phyloP scores from a whole-genome alignment of 2,329 filamentous ascomycete genomes.

The Aspergillus bombycis region DNA sequence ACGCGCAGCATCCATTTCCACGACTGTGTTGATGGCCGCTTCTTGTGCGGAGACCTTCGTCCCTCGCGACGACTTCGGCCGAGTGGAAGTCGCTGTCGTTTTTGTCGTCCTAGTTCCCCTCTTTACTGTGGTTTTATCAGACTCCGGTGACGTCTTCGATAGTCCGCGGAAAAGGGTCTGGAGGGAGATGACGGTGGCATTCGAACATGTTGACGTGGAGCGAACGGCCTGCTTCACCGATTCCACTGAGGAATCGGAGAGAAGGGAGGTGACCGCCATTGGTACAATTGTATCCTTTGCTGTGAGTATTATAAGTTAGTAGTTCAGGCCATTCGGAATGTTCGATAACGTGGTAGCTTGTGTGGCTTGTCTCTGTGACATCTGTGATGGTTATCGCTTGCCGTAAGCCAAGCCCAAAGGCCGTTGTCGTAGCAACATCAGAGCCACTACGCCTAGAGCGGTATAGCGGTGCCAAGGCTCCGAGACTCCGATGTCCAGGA shows the following conservation, averaged over 20 bases:
- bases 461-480: constrained; percentile 16
- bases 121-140: constrained; percentile 23
- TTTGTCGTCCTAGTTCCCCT: constrained; percentile 30
- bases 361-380: constrained; percentile 6
- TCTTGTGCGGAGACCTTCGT: constrained; percentile 30
- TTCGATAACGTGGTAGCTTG: background rate
- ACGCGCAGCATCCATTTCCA: constrained; percentile 29
- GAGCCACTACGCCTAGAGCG: constrained; percentile 19
- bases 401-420: constrained; percentile 14
- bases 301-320: constrained; percentile 12
- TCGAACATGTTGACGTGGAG: constrained; percentile 58
- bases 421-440: constrained; percentile 37
- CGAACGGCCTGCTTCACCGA: constrained; percentile 59
- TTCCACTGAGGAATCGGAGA: constrained; percentile 36
- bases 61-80: constrained; percentile 30
- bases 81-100: constrained; percentile 22
- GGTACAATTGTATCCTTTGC: constrained; percentile 6
- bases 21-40: constrained; percentile 26
- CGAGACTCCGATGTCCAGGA: constrained; percentile 9
- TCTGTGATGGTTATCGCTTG: constrained; percentile 13
- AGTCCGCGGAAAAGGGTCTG: constrained; percentile 41
- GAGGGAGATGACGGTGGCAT: constrained; percentile 43
- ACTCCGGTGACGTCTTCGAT: constrained; percentile 26
- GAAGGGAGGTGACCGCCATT: constrained; percentile 39
- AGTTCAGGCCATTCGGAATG: constrained; percentile 14